Base-by-base conservation (phyloP, 345 rosid genomes). In the Kandelia obovata region DNA sequence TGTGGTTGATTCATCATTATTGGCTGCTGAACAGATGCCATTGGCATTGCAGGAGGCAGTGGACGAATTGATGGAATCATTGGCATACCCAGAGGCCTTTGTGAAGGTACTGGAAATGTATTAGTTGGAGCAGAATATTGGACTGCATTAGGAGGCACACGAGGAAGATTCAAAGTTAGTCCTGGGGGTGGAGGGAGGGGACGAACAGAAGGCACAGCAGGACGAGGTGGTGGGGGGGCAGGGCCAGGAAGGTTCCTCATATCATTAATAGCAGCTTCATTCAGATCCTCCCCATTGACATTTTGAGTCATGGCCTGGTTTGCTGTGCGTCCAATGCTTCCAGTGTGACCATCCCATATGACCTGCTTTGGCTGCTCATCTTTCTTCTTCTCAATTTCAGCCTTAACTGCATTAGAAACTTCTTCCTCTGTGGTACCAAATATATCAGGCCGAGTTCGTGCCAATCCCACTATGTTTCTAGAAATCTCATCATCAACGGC, bases 361-460 rank as follows among this genome's bases (percentile, higher is more conserved):
- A 91, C 90, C 81, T 91, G 97, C 77, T 83, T 89, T 23, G 97
- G 95, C 62, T 91, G 97, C 80, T 91, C 97, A 70, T 91, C 96
- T 76, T 88, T 90, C 86, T 83, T 88, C 83, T 91, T 91, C 84
- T 91, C 96, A 68, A 91, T 91, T 82, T 91, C 97, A 39, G 96
- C 97, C 80, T 86, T 89, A 13, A 91, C 97, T 39, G 97, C 97
- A 79, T 91, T 91, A 46, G 97, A 91, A 52, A 91, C 97, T 85
- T 91, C 97, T 80, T 91, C 97, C 82, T 91, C 97, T 0, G 97
- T 91, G 25, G 97, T 92, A 34, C 97, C 97, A 78, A 89, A 89
- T 32, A 92, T 92, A 89, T 92, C 97, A 30, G 97, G 97, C 71
- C 97, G 90, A 17, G 83, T 74, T 56, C 96, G 87, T 31, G 97